Evolutionary conservation across 1,139 yeast genomes (phyloP).

Genomic region (Candida labiduridarum): DNA sequence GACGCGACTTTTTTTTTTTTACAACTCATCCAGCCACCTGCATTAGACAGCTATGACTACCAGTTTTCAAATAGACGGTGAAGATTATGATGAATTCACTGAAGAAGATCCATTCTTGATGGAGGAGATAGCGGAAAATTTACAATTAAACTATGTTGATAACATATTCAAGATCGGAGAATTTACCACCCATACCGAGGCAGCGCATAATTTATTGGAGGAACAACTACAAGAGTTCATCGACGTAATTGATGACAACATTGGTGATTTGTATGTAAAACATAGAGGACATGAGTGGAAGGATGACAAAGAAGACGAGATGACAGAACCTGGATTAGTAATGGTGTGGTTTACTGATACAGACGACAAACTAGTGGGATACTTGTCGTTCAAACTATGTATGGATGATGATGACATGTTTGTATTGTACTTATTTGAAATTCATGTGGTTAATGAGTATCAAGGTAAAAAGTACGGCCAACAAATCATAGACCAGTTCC

Average conservation of each 20-base stretch:
- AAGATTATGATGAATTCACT: conserved; percentile 16
- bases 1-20: neutral
- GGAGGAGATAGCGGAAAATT: conserved; percentile 16
- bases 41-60: conserved; percentile 7
- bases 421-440: conserved; percentile 56
- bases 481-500: conserved; percentile 32
- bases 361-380: conserved; percentile 33
- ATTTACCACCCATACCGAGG: conserved; percentile 2
- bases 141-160: conserved; percentile 1
- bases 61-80: conserved; percentile 12
- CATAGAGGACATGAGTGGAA: conserved; percentile 48
- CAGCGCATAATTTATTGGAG: conserved; percentile 8
- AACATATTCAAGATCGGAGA: conserved; percentile 4
- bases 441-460: conserved; percentile 40
- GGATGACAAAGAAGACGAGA: conserved; percentile 43
- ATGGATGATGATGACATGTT: conserved; percentile 27
- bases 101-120: conserved; percentile 18
- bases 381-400: conserved; percentile 46
- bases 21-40: neutral
- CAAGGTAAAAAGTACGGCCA: conserved; percentile 40
- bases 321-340: conserved; percentile 46
- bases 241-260: conserved; percentile 30
- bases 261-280: conserved; percentile 31
- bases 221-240: conserved; percentile 21
- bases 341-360: conserved; percentile 32